A percentile compares a stretch with the other conserved stretches of the same genome.
phyloP scores from a whole-genome alignment of 179 eudicot genomes.

The Silene coronaria region DNA sequence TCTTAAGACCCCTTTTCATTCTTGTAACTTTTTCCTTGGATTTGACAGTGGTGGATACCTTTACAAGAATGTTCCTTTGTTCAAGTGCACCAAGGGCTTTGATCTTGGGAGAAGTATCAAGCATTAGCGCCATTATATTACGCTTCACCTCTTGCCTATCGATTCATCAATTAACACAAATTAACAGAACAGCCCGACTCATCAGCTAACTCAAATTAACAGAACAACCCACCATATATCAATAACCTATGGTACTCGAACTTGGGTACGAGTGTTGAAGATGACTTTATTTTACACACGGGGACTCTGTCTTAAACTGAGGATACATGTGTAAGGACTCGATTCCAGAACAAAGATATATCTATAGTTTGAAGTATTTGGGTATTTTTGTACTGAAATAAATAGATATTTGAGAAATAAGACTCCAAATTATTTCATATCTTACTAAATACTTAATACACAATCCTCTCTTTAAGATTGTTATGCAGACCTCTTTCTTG shows the following conservation, averaged over 20 bases:
- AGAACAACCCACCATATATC: neutral
- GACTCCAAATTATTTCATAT: too few relatives aligned
- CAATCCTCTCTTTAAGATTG: too few relatives aligned
- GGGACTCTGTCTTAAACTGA: too few relatives aligned
- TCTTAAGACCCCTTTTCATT: constrained; percentile 5
- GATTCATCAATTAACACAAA: constrained; percentile 1
- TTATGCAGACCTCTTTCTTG: too few relatives aligned
- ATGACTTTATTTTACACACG: too few relatives aligned
- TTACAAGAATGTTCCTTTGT: neutral
- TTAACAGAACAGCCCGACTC: neutral
- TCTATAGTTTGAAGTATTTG: too few relatives aligned
- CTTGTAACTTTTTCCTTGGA: constrained; percentile 1
- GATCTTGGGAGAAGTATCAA: constrained; percentile 7
- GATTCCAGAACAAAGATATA: too few relatives aligned
- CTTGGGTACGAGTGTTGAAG: too few relatives aligned
- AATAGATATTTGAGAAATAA: too few relatives aligned
- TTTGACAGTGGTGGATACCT: constrained; percentile 6
- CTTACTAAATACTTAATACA: too few relatives aligned
- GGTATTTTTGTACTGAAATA: too few relatives aligned
- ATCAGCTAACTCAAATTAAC: neutral
- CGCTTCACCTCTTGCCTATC: neutral
- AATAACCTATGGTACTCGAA: neutral
- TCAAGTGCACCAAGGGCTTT: constrained; percentile 10
- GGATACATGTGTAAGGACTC: too few relatives aligned
- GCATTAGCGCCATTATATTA: neutral